Base-by-base conservation (phyloP, 164 flowering plant species). In the Vitis rupestris region DNA sequence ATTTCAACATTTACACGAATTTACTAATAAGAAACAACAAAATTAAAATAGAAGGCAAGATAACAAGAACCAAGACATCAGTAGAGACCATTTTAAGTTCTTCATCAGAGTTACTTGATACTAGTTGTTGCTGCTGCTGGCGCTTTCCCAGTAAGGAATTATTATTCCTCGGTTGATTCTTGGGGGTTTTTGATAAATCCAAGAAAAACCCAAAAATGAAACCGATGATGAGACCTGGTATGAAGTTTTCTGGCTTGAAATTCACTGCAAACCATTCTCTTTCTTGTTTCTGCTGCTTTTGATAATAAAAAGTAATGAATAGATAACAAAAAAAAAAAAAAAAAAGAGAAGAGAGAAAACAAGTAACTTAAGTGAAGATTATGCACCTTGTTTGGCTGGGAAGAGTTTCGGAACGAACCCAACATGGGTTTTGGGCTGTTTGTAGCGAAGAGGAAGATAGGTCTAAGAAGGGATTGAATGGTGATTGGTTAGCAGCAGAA, bases 171-270 rank as follows among this genome's bases (percentile, higher is more conserved):
- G 71, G 2, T 3, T 10, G 53, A 70, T 51, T 65, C 74, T 62
- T 79, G 50, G 64, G 19, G 66, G 81, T 82, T 51, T 76, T 85
- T 12, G 89, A 64, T 9, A 93, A 79, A 78, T 89, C 98, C 65
- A 88, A 71, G 2, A 93, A 74, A 50, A 86, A 71, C 67, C 98
- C 98, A 48, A 81, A 70, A 68, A 93, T 78, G 82, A 93, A 91
- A 61, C 98, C 97, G 58, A 93, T 82, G n/a, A 91, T 75, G 59
- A 93, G 80, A 31, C 98, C 98, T 10, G 97, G 97, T 52, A 93
- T 75, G 74, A 93, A 88, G 72, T 93, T 89, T 66, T 86, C 92
- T 59, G 89, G 83, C 74, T 64, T 88, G 78, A 91, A 83, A 79
- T 84, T 81, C 73, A 63, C 83, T 3, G 80, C 78, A 10, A 88